These are phyloP conservation scores for Xylariales sp. DNA, from an alignment of 2,329 filamentous ascomycete species.

Conservation along the genomic window DNA sequence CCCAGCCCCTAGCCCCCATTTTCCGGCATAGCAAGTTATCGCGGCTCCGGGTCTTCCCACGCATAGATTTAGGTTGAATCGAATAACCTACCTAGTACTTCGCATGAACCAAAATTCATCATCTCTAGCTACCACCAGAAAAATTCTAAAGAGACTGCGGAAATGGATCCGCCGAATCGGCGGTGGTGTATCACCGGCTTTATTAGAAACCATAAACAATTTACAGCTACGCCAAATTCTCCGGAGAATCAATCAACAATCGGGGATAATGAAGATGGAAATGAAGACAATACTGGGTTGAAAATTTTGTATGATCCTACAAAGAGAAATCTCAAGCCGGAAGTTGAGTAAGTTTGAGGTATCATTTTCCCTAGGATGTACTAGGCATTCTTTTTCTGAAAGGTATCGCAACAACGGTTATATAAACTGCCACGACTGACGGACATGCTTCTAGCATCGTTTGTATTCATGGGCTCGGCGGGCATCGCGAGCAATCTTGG, in stretches of 20 bases:
- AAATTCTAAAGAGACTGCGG: no score
- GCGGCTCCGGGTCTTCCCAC: no score
- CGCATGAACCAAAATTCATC: no score
- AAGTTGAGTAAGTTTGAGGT: background rate
- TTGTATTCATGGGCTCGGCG: constrained; percentile 4
- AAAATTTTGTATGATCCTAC: background rate
- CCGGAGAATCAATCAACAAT: background rate
- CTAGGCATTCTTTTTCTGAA: no score
- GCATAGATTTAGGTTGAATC: no score
- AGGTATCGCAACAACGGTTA: background rate
- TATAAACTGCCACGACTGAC: background rate
- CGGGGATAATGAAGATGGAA: background rate
- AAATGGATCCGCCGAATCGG: no score
- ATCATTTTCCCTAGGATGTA: background rate
- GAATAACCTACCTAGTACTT: no score
- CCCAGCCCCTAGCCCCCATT: no score
- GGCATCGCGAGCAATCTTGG: constrained; percentile 11
- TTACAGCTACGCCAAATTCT: background rate
- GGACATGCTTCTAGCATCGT: background rate
- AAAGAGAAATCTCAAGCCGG: background rate
- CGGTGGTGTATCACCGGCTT: no score
- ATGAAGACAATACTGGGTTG: background rate
- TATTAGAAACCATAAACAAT: background rate
- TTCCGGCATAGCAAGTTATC: no score
- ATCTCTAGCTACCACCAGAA: no score